A percentile compares a stretch with the other conserved stretches of the same genome.
Evolutionary conservation across 2,329 filamentous ascomycete species (phyloP).

Genomic region (Knufia fluminis): DNA sequence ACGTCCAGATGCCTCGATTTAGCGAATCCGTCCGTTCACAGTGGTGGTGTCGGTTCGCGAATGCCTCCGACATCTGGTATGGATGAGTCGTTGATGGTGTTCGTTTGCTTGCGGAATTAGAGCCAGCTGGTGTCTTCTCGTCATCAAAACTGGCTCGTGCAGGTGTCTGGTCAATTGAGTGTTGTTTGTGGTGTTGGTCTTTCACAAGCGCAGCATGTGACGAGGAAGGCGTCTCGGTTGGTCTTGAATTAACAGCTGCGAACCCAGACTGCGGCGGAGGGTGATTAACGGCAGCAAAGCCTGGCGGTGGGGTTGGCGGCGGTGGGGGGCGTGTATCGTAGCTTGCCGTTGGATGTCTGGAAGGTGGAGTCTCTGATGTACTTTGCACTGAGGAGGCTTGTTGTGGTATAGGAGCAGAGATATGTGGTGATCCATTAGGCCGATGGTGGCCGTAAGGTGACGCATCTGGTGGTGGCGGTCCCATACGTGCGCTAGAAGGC

Average conservation of each 20-base stretch:
- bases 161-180: constrained; percentile 10
- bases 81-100: constrained; percentile 23
- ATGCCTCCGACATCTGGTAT: constrained; percentile 24
- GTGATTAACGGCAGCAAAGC: constrained; percentile 22
- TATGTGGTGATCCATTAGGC: constrained; percentile 11
- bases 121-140: constrained; percentile 8
- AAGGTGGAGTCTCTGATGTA: constrained; percentile 10
- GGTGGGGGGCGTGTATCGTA: constrained; percentile 22
- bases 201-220: background rate
- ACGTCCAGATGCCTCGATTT: constrained; percentile 23
- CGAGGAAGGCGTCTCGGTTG: constrained; percentile 12
- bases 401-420: constrained; percentile 12
- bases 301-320: constrained; percentile 15
- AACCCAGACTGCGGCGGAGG: constrained; percentile 16
- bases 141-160: constrained; percentile 4
- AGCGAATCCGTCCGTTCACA: constrained; percentile 22
- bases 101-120: constrained; percentile 11
- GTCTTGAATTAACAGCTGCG: constrained; percentile 19
- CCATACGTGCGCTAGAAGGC: background rate
- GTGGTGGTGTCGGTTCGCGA: constrained; percentile 24
- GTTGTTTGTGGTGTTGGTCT: constrained; percentile 1
- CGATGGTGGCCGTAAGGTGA: background rate
- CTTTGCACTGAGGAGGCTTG: background rate
- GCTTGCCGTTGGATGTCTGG: constrained; percentile 15
- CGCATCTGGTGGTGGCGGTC: background rate